Base-by-base conservation (phyloP, 345 rosid genomes). In the Eucalyptus erythrocorys region DNA sequence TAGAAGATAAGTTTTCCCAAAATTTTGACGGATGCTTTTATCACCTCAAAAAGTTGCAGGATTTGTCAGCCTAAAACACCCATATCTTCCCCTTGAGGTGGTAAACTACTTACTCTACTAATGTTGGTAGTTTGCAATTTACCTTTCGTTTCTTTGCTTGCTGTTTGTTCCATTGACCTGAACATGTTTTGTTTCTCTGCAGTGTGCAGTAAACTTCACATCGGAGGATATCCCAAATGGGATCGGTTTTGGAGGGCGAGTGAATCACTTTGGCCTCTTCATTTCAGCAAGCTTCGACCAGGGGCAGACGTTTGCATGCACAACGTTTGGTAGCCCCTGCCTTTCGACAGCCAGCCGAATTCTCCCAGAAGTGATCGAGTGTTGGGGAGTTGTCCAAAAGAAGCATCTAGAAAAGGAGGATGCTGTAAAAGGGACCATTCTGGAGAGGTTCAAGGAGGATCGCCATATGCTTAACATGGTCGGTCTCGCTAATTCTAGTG, bases 201-300 rank as follows among this genome's bases (percentile, higher is more conserved):
- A 96, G 99, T 96, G 99, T 93, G 99, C 96, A 68, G 94, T 89
- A 42, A 96, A 95, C 92, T 97, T 96, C 93, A 94, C 94, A 80
- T 96, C 99, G n/a, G 98, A 96, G 89, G 94, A 91, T 88, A 95
- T 97, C 88, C 98, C 99, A n/a, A 96, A 96, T 80, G 99, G 99
- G 53, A 94, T 97, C 81, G 99, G 99, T 34, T 96, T 96, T 50
- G 99, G 98, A 87, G 99, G 99, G 21, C 94, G 92, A 26, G 93
- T 90, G 55, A 92, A 96, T 89, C 98, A 96, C 93, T 96, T 92
- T 48, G 99, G 98, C 79, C 91, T 97, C 12, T 97, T 96, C 88
- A 85, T 97, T 88, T 91, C 99, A 10, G 98, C 96, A 76, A 92
- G 93, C 93, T 96, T 96, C 71, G 99, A 97, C 87, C 90, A 90